Base-by-base conservation (phyloP, 2,329 filamentous ascomycete species). In the Phialophora verrucosa region DNA sequence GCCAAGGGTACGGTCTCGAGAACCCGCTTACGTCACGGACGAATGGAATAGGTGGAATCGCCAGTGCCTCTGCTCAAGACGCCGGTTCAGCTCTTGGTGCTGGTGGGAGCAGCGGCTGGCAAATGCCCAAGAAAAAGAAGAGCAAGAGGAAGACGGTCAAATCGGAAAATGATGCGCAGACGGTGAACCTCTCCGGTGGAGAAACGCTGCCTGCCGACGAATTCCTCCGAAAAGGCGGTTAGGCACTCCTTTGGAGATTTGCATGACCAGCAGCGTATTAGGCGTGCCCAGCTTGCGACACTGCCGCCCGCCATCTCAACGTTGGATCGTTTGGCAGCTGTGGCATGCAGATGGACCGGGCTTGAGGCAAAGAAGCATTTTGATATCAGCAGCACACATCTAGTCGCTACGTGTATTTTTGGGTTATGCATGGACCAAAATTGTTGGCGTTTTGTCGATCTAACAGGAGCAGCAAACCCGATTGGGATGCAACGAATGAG, bases 221-320 rank as follows among this genome's bases (percentile, higher is more conserved):
- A 63, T 78, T 79, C 14, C 66, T 81, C 71, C 76, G 80, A 61
- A 82, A 82, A 73, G 80, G 80, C 23, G 80, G 80, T 31, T 82
- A 75, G 80, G 63, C 51, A 63, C 55, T 69, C 63, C 66, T 66
- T 67, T 66, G 64, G 53, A 47, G 64, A 60, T 62, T 62, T 67
- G 64, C 53, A 54, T 67, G 55, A 56, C 50, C 51, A 44, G 58
- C 61, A 31, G 35, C 31, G 35, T 59, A n/a, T n/a, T 7, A 44
- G 59, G 23, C 53, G 7, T 47, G 44, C 25, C 25, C 20, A 62
- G 32, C 2, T 42, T 35, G 47, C 47, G 11, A 42, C 7, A 29
- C 23, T 10, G 27, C 29, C 11, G 20, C 31, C 38, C 23, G 12
- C 8, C 47, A 47, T 47, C 35, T 38, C 47, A 38, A 55, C 50